These are phyloP conservation scores for Priceomyces melissophilus DNA, from an alignment of 805 yeast genomes.

Conservation along the genomic window DNA sequence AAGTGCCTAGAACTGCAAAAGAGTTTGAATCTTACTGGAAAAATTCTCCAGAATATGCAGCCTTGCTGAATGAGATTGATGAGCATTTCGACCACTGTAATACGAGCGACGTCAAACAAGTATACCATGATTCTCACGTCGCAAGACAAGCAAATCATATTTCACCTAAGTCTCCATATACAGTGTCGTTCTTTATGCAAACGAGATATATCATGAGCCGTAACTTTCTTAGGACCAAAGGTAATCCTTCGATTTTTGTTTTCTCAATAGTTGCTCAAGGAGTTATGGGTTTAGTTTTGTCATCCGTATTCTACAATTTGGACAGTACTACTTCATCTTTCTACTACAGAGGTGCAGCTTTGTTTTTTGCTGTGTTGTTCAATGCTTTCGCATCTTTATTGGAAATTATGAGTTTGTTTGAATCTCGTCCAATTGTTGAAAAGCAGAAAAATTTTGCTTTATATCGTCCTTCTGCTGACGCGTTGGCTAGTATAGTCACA, in stretches of 20 bases:
- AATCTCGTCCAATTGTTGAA: slow-evolving; percentile 60
- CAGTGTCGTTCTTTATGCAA: slow-evolving; percentile 48
- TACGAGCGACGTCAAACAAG: slow-evolving; percentile 34
- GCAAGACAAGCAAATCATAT: slow-evolving; percentile 51
- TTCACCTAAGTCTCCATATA: slow-evolving; percentile 41
- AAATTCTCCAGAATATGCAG: slow-evolving; percentile 47
- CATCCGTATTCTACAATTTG: slow-evolving; percentile 57
- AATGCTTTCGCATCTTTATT: slow-evolving; percentile 60
- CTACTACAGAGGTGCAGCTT: slow-evolving; percentile 59
- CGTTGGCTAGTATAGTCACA: slow-evolving; percentile 57
- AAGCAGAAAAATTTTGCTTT: slow-evolving; percentile 72
- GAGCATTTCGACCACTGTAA: slow-evolving; percentile 31
- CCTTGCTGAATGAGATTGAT: slow-evolving; percentile 41
- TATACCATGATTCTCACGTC: slow-evolving; percentile 39
- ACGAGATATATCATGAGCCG: slow-evolving; percentile 49
- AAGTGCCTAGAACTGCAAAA: slow-evolving; percentile 51
- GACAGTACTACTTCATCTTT: slow-evolving; percentile 50
- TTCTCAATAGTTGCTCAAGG: slow-evolving; percentile 50
- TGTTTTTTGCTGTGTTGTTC: slow-evolving; percentile 59
- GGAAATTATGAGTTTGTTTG: slow-evolving; percentile 56
- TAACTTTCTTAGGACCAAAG: slow-evolving; percentile 51
- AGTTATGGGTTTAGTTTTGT: slow-evolving; percentile 56
- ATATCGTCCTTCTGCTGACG: slow-evolving; percentile 73
- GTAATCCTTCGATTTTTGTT: slow-evolving; percentile 55
- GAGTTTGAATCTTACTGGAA: slow-evolving; percentile 63